Evolutionary conservation across 202 grass and related monocot genomes (phyloP), one percentile per base, ranked within the genome.

Genomic region (Zoysia matrella): DNA sequence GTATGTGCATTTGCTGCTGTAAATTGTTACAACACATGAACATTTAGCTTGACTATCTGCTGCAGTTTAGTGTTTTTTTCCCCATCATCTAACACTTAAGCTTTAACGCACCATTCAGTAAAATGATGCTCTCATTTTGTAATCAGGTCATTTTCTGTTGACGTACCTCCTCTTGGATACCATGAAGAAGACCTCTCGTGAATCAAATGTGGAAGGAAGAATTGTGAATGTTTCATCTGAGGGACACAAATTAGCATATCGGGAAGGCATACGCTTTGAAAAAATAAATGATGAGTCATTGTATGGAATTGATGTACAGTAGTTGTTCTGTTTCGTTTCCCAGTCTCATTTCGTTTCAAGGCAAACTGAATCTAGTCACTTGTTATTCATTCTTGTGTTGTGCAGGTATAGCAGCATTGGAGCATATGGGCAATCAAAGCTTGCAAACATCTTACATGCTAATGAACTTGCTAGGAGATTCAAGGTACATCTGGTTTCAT

Each of bases 361-460:
- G 18, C 2, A 80, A 62, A 62, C 8, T 39, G 4, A 75, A 82
- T 15, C 1, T 65, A 47, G 70, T 70, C 67, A 75, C 57, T 62
- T 82, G 65, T 48, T 46, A 52, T 86, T 90, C 42, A 77, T 69
- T 48, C 42, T 80, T 86, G 65, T 77, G 52, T 64, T 82, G 9
- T 74, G 53, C 86, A 95, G 95, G 61, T 98, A 98, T 75, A 80
- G 12, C 66, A 90, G 54, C 68, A 41, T 93, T 80, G 76, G 75
- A 85, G 95, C 92, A 73, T 98, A 98, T 82, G 95, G 90, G 55
- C 95, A 95, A 47, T 95, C 95, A 71, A 98, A 98, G 82, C 92
- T 98, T 83, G 82, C 87, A 11, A 98, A 91, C 62, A 98, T 98
- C 81, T 87, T 95, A 67, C 92, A 98, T 44, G 89, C 95, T 5